A percentile compares a stretch with the other conserved stretches of the same genome.
phyloP scores from a whole-genome alignment of 495 filamentous ascomycete species.

The Penicillium antarcticum region DNA sequence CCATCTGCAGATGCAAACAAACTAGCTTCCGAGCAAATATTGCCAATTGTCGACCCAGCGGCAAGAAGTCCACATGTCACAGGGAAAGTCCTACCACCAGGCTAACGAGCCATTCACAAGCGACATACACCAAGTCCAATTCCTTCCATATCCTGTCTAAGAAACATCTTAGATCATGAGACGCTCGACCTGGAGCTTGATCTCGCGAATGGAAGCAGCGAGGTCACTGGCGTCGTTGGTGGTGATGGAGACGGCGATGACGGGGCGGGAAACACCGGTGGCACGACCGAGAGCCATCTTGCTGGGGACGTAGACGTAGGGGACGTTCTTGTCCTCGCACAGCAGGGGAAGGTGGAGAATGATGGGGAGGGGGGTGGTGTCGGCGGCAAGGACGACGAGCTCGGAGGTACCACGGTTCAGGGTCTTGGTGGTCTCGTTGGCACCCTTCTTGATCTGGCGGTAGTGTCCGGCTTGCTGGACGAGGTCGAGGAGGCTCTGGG shows the following conservation, averaged over 20 bases:
- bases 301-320: conserved; percentile 59
- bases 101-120: not conserved
- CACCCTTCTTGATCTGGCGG: conserved; percentile 84
- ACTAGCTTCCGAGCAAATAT: not conserved
- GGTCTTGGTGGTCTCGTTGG: conserved; percentile 73
- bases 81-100: not conserved
- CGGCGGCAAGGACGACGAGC: conserved; percentile 83
- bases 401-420: conserved; percentile 86
- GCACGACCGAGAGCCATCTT: conserved; percentile 74
- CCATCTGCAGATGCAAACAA: not conserved
- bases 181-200: conserved; percentile 96
- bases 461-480: conserved; percentile 84
- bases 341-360: conserved; percentile 89
- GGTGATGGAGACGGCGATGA: conserved; percentile 74
- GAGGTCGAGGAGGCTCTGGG: conserved; percentile 79
- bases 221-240: conserved; percentile 92
- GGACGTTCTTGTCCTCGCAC: conserved; percentile 80
- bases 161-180: conserved; percentile 75
- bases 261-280: conserved; percentile 73
- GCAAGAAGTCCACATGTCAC: not conserved
- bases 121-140: not conserved
- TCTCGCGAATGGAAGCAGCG: conserved; percentile 71
- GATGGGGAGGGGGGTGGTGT: conserved; percentile 82
- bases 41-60: not conserved
- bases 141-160: not conserved